Base-by-base conservation (phyloP, 306 rosid genomes). In the Abrus precatorius region DNA sequence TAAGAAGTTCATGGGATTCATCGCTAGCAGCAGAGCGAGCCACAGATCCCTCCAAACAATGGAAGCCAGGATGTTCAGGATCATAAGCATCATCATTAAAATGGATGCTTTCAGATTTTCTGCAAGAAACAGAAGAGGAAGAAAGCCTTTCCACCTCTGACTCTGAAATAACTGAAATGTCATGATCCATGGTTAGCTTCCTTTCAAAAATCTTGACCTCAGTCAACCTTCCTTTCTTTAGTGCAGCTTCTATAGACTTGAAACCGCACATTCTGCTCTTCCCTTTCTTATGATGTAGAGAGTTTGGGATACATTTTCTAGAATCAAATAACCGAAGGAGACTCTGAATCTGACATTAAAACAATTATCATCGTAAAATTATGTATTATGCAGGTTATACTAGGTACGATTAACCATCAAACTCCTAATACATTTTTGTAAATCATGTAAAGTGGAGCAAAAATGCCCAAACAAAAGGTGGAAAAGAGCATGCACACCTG, bases 401-500 rank as follows among this genome's bases (percentile, higher is more conserved):
- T 36, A 72, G 8, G 38, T 41, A 32, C 5, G 7, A 20, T 52
- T 9, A 63, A 11, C 28, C 14, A 69, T 1, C 48, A 54, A 48
- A 67, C 36, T 43, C 12, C 45, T 3, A 12, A 50, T 6, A 10
- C 36, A 49, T 57, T 53, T 12, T 53, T 12, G 78, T 52, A 61
- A 45, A 81, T 72, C 54, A 52, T 48, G 55, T 53, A 71, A 49
- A 68, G 40, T 29, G 48, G 30, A n/a, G 61, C 56, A 56, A 40
- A 10, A 49, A 59, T 53, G 62, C 48, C 55, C 27, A 66, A 79
- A 48, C 65, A 59, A 29, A 20, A 77, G 71, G 28, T 30, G 55
- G 72, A 52, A 82, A 82, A 14, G 41, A 72, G 81, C 52, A 79
- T 28, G 20, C 20, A 20, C 20, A 88, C 92, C 91, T 88, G 92